Conservation (phyloP, 2,329 filamentous ascomycete genomes). For the Sporothrix luriei region DNA sequence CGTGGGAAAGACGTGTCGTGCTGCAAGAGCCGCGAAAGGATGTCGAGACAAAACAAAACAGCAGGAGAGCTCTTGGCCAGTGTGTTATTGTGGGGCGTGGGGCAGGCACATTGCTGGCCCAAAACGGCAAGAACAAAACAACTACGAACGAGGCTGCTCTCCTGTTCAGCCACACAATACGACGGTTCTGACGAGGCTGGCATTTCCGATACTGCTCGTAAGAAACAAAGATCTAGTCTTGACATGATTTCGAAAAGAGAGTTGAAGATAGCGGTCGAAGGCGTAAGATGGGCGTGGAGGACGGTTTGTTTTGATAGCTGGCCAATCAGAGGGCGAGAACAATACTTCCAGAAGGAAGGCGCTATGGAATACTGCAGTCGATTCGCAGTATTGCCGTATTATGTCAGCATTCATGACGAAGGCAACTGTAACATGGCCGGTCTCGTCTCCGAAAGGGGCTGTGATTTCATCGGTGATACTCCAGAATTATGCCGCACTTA, state of each 20-base stretch:
- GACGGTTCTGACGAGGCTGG: background rate
- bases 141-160: background rate
- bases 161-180: background rate
- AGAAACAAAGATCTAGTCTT: background rate
- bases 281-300: background rate
- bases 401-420: constrained; percentile 17
- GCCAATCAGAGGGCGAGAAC: constrained; percentile 30
- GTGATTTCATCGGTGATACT: background rate
- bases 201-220: too few species aligned
- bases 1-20: constrained; percentile 30
- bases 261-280: background rate
- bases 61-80: constrained; percentile 14
- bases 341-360: background rate
- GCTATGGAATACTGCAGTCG: background rate
- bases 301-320: constrained; percentile 31
- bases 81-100: constrained; percentile 27
- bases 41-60: constrained; percentile 31
- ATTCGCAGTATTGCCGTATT: constrained; percentile 5
- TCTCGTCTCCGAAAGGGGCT: background rate
- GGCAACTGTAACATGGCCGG: background rate
- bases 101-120: constrained; percentile 4
- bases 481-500: too few species aligned
- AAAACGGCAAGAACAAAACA: constrained; percentile 33
- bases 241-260: too few species aligned
- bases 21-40: background rate